Evolutionary conservation across 2,329 filamentous ascomycete species (phyloP).

Genomic region (Blastomyces parvus): DNA sequence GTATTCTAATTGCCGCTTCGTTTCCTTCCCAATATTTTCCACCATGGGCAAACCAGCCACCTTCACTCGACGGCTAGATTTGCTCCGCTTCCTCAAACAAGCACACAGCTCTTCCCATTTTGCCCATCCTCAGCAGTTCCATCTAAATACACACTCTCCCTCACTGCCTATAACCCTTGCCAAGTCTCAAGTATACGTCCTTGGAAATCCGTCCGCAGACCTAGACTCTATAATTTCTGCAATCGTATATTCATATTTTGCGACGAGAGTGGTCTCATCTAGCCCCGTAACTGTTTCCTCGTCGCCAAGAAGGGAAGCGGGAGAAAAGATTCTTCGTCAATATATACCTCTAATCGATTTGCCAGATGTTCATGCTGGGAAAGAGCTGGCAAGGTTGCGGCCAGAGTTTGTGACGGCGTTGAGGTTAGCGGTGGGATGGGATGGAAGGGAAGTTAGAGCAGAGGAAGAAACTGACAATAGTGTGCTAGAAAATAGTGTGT

Average conservation of each 20-base stretch:
- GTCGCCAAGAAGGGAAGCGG: conserved; percentile 11
- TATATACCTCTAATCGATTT: conserved; percentile 53
- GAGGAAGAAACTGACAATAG: conserved; percentile 18
- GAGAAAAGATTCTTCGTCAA: conserved; percentile 20
- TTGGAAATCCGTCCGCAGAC: conserved; percentile 43
- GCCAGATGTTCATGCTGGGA: conserved; percentile 33
- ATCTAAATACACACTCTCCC: conserved; percentile 16
- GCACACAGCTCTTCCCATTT: conserved; percentile 15
- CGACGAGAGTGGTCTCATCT: conserved; percentile 19
- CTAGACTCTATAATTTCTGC: conserved; percentile 55
- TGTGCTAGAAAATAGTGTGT: conserved; percentile 27
- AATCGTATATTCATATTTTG: conserved; percentile 52
- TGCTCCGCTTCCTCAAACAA: conserved; percentile 32
- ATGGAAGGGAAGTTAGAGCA: not conserved
- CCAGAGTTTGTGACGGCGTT: conserved; percentile 52
- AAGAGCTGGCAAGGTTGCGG: conserved; percentile 44
- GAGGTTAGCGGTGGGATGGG: conserved; percentile 36
- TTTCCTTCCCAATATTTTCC: not conserved
- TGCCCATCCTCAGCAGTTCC: not conserved
- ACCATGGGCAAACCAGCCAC: conserved; percentile 3
- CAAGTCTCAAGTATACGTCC: conserved; percentile 30
- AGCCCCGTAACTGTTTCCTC: conserved; percentile 22
- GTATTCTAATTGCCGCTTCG: not conserved
- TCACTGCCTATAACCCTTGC: not conserved
- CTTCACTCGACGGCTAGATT: conserved; percentile 17